These are phyloP conservation scores for Crucibulum laeve DNA, from an alignment of 768 basidiomycete genomes.

Conservation along the genomic window DNA sequence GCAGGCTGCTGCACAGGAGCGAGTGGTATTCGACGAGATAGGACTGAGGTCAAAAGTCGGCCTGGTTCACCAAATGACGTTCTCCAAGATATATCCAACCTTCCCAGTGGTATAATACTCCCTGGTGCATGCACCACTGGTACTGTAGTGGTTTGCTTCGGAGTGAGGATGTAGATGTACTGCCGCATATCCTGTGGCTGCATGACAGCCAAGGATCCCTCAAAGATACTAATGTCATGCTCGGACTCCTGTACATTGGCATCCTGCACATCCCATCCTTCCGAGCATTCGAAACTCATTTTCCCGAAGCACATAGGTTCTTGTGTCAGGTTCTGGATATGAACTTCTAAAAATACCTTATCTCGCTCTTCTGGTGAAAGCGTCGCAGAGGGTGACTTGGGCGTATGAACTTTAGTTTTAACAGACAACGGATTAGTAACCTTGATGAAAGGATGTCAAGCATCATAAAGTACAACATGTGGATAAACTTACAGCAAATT, in stretches of 20 bases:
- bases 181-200: conserved; percentile 84
- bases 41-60: conserved; percentile 80
- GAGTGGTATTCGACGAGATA: conserved; percentile 77
- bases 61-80: conserved; percentile 86
- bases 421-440: conserved; percentile 94
- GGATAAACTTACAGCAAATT: conserved; percentile 67
- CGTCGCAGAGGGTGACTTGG: conserved; percentile 68
- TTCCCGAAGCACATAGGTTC: conserved; percentile 75
- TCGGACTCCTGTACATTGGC: conserved; percentile 34
- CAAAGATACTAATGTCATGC: conserved; percentile 40
- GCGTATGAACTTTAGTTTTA: conserved; percentile 87
- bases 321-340: conserved; percentile 84
- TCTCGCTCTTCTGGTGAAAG: conserved; percentile 63
- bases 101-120: conserved; percentile 72
- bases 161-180: conserved; percentile 79
- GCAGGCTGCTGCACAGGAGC: conserved; percentile 43
- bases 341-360: conserved; percentile 88
- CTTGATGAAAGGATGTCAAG: conserved; percentile 30
- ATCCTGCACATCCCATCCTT: conserved; percentile 60
- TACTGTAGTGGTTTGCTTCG: conserved; percentile 35
- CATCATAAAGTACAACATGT: not conserved
- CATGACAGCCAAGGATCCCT: conserved; percentile 64
- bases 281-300: conserved; percentile 74
- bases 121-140: conserved; percentile 61
- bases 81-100: conserved; percentile 85